Evolutionary conservation across 2,329 filamentous ascomycete species (phyloP), one percentile per base, ranked within the genome.

Genomic region (Pseudonectria buxi): DNA sequence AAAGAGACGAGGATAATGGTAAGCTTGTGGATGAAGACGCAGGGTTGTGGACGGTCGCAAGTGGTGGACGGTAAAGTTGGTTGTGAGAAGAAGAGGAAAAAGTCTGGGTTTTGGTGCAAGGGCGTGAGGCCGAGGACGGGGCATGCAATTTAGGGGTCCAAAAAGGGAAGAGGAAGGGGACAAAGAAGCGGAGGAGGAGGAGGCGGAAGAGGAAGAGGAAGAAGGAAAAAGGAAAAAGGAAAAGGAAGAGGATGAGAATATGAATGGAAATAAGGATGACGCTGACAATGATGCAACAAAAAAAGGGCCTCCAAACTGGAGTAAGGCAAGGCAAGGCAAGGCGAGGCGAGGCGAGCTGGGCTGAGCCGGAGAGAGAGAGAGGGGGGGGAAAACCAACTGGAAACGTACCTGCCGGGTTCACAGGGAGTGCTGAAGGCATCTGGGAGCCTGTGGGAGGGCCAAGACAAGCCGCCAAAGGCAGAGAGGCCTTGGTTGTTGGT

Each of bases 361-460:
- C n/a, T n/a, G n/a, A n/a, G n/a, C n/a, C n/a, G n/a, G 44, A 49
- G 44, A 41, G 24, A 34, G 34, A 32, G 32, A 30, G 10, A 9
- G 34, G 27, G 32, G 24, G 26, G 24, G 37, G 14, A 33, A 32
- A 36, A 14, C 32, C n/a, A 26, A 18, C 27, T 27, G n/a, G 26
- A 37, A 28, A 54, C 51, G 43, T 37, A 54, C 51, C 51, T 43
- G 44, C 47, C 47, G 47, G 49, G 47, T 45, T 41, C 37, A 52
- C 47, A 31, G 49, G 46, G 43, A 54, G 47, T 45, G 47, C 51
- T 48, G 51, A 54, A 53, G 51, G 51, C 51, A 54, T 54, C 47
- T 48, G 49, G 39, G 44, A 28, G 43, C 34, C 36, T 37, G 46
- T 46, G 44, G 46, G 45, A n/a, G n/a, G n/a, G 18, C 18, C 18